phyloP scores from a whole-genome alignment of 2,329 filamentous ascomycete genomes.

The Penicillium verrucosum region DNA sequence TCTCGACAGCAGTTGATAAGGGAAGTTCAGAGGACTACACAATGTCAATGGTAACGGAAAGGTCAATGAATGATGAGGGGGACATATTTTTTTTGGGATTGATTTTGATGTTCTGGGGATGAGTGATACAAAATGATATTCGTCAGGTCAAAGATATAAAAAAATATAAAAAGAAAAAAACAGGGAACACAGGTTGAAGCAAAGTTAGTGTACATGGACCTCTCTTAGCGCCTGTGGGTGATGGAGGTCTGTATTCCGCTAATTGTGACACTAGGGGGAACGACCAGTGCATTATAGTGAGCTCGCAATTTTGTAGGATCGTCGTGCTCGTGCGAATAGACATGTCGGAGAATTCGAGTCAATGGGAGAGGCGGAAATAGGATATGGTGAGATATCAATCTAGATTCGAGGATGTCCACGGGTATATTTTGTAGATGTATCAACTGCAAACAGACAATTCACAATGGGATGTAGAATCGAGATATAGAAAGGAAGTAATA shows the following conservation, averaged over 20 bases:
- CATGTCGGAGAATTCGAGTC: conserved; percentile 8
- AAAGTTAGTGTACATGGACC: conserved; percentile 9
- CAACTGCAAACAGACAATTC: not conserved
- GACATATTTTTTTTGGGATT: not conserved
- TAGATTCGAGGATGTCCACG: not conserved
- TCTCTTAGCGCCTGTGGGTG: conserved; percentile 7
- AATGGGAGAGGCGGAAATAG: not conserved
- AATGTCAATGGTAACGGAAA: not conserved
- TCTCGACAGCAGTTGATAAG: not conserved
- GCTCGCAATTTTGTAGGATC: conserved; percentile 7
- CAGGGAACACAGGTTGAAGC: conserved; percentile 18
- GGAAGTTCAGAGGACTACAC: not conserved
- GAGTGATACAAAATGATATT: conserved; percentile 16
- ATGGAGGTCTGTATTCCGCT: conserved; percentile 4
- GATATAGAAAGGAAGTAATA: not conserved
- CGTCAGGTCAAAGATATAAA: conserved; percentile 20
- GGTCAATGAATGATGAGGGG: not conserved
- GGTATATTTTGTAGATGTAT: not conserved
- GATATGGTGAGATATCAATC: not conserved
- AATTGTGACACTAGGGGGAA: not conserved
- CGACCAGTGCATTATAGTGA: conserved; percentile 5
- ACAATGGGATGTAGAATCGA: not conserved
- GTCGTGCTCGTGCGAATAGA: conserved; percentile 9
- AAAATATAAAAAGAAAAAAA: conserved; percentile 17
- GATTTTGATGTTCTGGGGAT: not conserved